These are phyloP conservation scores for Pezicula neosporulosa DNA, from an alignment of 2,329 filamentous ascomycete genomes.

Conservation along the genomic window DNA sequence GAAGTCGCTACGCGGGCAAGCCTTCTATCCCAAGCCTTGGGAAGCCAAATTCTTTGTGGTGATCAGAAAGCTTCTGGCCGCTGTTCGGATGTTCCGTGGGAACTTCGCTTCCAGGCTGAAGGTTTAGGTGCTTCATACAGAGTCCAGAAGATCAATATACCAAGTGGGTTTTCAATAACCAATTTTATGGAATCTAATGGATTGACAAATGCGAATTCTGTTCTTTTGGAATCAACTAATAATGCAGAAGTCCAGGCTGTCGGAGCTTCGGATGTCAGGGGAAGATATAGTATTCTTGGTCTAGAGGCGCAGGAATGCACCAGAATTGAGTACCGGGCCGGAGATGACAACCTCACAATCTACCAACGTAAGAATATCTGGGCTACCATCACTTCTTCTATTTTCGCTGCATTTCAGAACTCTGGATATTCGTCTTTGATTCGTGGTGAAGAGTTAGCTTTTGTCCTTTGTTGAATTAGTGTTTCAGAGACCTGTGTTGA, in stretches of 20 bases:
- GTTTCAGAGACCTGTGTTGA: too few species aligned
- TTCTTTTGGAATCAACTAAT: conserved; percentile 58
- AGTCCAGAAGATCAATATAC: conserved; percentile 40
- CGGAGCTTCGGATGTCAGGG: conserved; percentile 45
- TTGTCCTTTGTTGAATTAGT: too few species aligned
- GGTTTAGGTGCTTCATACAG: conserved; percentile 30
- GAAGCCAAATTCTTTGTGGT: background rate
- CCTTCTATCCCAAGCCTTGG: conserved; percentile 17
- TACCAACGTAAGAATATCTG: background rate
- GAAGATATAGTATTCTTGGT: conserved; percentile 72
- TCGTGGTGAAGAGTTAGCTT: too few species aligned
- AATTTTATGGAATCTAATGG: conserved; percentile 47
- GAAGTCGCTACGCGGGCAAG: conserved; percentile 20
- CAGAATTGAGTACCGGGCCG: conserved; percentile 54
- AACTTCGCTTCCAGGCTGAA: background rate
- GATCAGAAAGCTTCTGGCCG: background rate
- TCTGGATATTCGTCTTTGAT: too few species aligned
- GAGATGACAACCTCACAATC: conserved; percentile 30
- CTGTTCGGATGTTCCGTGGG: background rate
- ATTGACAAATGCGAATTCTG: conserved; percentile 36
- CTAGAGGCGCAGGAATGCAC: conserved; percentile 55
- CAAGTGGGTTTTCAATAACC: conserved; percentile 43
- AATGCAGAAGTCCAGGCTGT: conserved; percentile 42
- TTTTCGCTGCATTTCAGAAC: too few species aligned
- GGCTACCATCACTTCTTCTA: too few species aligned